A percentile compares a stretch with the other conserved stretches of the same genome.
These are phyloP conservation scores for Capsicum rhomboideum DNA, from an alignment of 257 asterid species.

Conservation along the genomic window DNA sequence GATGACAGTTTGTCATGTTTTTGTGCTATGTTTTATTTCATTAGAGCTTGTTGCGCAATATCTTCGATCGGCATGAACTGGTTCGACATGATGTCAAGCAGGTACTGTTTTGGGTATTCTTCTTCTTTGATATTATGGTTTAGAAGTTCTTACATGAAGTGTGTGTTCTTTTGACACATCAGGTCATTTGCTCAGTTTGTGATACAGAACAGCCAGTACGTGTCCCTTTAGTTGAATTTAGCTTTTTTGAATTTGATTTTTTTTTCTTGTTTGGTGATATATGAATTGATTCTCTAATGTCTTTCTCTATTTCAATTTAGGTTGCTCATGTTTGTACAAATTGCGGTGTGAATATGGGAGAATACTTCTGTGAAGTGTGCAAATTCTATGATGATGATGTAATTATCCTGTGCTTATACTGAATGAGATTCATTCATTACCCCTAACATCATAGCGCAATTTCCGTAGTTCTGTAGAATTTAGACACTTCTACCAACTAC, in stretches of 20 bases:
- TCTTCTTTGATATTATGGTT: background rate
- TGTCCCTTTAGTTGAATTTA: constrained; percentile 5
- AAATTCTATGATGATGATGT: constrained; percentile 93
- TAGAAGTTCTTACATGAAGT: background rate
- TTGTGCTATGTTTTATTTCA: constrained; percentile 11
- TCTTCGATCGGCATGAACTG: constrained; percentile 77
- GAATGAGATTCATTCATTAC: background rate
- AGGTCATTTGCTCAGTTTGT: constrained; percentile 96
- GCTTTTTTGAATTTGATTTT: background rate
- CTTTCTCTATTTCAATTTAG: constrained; percentile 23
- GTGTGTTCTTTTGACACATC: constrained; percentile 12
- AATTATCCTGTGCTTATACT: constrained; percentile 6
- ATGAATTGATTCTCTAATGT: background rate
- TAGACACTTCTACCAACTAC: background rate
- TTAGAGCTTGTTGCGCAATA: constrained; percentile 51
- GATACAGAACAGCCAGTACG: constrained; percentile 95
- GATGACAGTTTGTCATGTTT: background rate
- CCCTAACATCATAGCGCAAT: background rate
- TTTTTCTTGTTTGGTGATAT: background rate
- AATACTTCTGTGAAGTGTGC: constrained; percentile 81
- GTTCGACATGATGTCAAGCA: constrained; percentile 72
- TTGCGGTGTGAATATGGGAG: constrained; percentile 98
- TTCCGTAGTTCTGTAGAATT: background rate
- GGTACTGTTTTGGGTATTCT: constrained; percentile 33
- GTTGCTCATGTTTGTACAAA: constrained; percentile 76